Base-by-base conservation (phyloP, 805 yeast genomes). In the Spathaspora hagerdaliae region DNA sequence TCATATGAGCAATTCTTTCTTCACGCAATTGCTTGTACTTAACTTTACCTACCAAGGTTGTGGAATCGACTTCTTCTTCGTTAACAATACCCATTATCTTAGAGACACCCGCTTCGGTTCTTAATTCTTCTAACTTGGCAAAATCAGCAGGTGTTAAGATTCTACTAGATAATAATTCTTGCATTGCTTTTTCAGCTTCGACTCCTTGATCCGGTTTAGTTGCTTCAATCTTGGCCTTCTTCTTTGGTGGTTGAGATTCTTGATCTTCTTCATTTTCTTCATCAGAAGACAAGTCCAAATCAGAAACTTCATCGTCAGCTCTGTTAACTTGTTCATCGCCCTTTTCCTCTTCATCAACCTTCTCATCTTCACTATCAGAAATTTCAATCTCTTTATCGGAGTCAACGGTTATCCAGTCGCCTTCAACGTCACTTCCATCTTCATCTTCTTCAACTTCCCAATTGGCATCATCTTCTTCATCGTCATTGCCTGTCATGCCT, bases 141-240 rank as follows among this genome's bases (percentile, higher is more conserved):
- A 91, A 94, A 72, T 94, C 99, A 0, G 98, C 97, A 19, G 99
- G 99, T 0, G 99, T 94, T 55, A 94, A 76, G 49, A 94, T 85
- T 55, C 86, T 81, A 41, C 81, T 77, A n/a, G 86, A 76, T 34
- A 83, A 85, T 52, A 88, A 53, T 46, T 81, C 81, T 45, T 74
- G 69, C 71, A 65, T 66, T 15, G 64, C 64, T 44, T 56, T 51
- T 38, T 65, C 63, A 9, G 60, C 52, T 34, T 48, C 57, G 6
- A 42, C 49, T 8, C 47, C 27, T 44, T 47, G 35, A 53, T 68
- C 31, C 27, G 36, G 13, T 39, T 52, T 53, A 7, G 44, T 14
- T 27, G 45, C 48, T 12, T 45, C 51, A 3, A 35, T 44, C 45
- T 35, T 46, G 61, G 45, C 69, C 58, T 41, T 60, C 63, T 47